Base-by-base conservation (phyloP, 1,284 basidiomycete genomes). In the Anthracocystis setariae region DNA sequence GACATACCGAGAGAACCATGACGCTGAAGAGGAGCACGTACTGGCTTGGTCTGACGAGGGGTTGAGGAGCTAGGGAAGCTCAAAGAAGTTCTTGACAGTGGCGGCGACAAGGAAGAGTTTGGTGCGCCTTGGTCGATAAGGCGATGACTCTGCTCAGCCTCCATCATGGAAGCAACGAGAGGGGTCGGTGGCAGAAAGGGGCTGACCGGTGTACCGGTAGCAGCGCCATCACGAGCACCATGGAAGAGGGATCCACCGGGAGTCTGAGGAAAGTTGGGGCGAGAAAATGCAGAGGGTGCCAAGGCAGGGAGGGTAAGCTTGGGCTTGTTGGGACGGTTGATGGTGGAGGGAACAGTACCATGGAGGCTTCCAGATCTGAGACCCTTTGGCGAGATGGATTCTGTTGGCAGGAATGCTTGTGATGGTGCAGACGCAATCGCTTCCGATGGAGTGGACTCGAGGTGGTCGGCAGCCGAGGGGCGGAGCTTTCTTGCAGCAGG, bases 171-270 rank as follows among this genome's bases (percentile, higher is more conserved):
- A 29, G 64, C 60, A 2, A 71, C 64, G 7, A 79, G 62, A 5
- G 78, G 78, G 3, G 78, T 79, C 3, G 78, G 78, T 3, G 78
- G 78, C 39, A 77, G 24, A 51, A 79, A 79, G 35, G 78, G 78
- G 51, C 78, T 79, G 39, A 75, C 59, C 3, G 78, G 76, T 1
- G 59, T 65, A 20, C 73, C 76, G 12, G 65, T 69, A 10, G 76
- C 76, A 8, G 78, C 78, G 21, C 78, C 78, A 57, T 79, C 78
- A 17, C 76, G 68, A 37, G 78, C 78, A 39, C 70, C 72, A 27
- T 44, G 61, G 62, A 74, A 76, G 46, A 73, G 52, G 18, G 63
- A 59, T 18, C 78, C 78, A 10, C 74, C 74, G 2, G 78, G 78
- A 3, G 78, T 79, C 32, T 73, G 70, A 5, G 78, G 78, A 20